phyloP scores from a whole-genome alignment of 2,329 filamentous ascomycete genomes.

The Graphilbum fragrans region DNA sequence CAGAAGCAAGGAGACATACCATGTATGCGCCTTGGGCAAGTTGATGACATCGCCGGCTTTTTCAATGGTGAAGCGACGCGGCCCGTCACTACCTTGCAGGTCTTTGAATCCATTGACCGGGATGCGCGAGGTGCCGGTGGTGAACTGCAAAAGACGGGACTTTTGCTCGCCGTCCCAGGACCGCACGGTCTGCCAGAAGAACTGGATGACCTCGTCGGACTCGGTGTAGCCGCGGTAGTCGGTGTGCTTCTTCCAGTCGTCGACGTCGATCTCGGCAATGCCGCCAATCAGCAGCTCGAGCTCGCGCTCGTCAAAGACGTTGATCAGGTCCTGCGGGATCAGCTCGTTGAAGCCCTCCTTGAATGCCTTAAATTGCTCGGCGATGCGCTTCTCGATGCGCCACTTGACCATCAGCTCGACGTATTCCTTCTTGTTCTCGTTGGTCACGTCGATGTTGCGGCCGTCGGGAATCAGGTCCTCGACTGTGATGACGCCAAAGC shows the following conservation, averaged over 20 bases:
- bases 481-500: conserved; percentile 87
- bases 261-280: conserved; percentile 99
- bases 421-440: conserved; percentile 98
- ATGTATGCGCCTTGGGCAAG: conserved; percentile 93
- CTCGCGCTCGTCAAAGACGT: conserved; percentile 97
- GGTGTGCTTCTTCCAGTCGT: conserved; percentile 99
- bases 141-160: conserved; percentile 89
- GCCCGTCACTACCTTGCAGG: conserved; percentile 91
- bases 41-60: conserved; percentile 88
- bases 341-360: conserved; percentile 96
- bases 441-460: conserved; percentile 87
- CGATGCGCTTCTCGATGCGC: conserved; percentile 97
- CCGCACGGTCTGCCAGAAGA: conserved; percentile 97
- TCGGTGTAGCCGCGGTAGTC: conserved; percentile 98
- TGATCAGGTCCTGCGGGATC: conserved; percentile 90
- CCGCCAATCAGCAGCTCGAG: conserved; percentile 92
- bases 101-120: conserved; percentile 99
- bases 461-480: conserved; percentile 89
- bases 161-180: conserved; percentile 98
- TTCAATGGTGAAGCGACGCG: conserved; percentile 92
- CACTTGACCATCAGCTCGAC: conserved; percentile 98
- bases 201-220: conserved; percentile 90
- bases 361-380: conserved; percentile 97
- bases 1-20: conserved; percentile 49
- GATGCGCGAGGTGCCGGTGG: conserved; percentile 93